phyloP scores from a whole-genome alignment of 305 asterid genomes.

The Solanum hybrid region DNA sequence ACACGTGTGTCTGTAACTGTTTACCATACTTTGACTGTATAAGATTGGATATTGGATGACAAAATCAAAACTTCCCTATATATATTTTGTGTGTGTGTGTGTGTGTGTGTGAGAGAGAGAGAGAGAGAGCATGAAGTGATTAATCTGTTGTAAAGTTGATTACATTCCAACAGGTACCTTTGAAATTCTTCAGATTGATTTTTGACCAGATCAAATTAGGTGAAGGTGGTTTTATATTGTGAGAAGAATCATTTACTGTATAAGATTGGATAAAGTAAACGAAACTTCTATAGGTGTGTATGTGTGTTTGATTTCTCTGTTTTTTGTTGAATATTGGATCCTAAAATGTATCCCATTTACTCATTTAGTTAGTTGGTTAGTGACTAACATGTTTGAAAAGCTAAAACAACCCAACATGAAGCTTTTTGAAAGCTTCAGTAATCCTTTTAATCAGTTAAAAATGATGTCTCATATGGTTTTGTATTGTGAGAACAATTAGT shows the following conservation, averaged over 20 bases:
- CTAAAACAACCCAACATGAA: neutral
- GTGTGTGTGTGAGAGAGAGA: neutral
- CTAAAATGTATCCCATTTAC: neutral
- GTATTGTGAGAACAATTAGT: constrained; percentile 33
- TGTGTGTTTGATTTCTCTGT: neutral
- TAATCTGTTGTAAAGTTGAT: neutral
- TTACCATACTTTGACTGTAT: neutral
- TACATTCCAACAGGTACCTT: neutral
- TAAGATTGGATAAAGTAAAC: neutral
- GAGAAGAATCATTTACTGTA: neutral
- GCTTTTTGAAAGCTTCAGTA: neutral
- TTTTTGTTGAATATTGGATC: neutral
- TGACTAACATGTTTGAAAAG: neutral
- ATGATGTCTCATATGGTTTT: neutral
- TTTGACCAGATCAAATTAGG: neutral
- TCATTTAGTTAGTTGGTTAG: neutral
- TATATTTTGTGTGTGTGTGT: neutral
- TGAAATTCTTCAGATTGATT: neutral
- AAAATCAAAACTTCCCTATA: neutral
- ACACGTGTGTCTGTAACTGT: constrained; percentile 14
- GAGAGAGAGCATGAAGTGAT: neutral
- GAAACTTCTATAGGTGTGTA: neutral
- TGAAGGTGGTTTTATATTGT: neutral
- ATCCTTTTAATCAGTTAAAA: neutral
- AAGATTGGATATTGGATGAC: neutral